A percentile compares a stretch with the other conserved stretches of the same genome.
These are phyloP conservation scores for Botrytis pseudocinerea DNA, from an alignment of 2,329 filamentous ascomycete genomes.

Conservation along the genomic window DNA sequence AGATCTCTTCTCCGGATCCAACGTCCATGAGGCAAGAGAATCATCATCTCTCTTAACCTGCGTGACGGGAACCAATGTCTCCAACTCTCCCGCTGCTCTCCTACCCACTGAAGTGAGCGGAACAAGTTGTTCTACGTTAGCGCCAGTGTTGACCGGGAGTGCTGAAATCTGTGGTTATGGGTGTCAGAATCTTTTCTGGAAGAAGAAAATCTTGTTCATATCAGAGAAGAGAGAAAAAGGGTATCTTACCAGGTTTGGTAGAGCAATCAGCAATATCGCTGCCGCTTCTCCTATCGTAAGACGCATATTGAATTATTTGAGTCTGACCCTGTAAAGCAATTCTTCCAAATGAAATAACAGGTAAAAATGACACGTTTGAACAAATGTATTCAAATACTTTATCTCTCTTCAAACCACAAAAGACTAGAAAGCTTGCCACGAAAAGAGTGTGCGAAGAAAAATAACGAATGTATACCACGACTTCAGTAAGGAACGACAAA, in stretches of 20 bases:
- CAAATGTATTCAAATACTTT: neutral
- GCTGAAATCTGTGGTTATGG: neutral
- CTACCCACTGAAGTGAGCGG: neutral
- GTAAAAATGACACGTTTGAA: too few species aligned
- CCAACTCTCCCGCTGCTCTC: neutral
- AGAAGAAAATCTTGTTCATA: too few species aligned
- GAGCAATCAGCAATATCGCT: conserved; percentile 3
- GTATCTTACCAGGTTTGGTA: conserved; percentile 10
- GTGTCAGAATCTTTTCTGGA: neutral
- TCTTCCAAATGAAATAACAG: neutral
- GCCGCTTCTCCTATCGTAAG: conserved; percentile 2
- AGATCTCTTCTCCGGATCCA: neutral
- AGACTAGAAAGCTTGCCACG: neutral
- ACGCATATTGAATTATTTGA: neutral
- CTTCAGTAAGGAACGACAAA: neutral
- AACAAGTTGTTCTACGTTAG: neutral
- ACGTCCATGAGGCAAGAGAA: neutral
- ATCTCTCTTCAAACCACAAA: neutral
- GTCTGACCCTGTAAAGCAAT: neutral
- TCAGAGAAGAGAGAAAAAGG: neutral
- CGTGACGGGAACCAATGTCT: neutral
- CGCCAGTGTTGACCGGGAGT: neutral
- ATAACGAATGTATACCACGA: neutral
- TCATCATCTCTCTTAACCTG: neutral
- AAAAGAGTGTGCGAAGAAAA: neutral